A percentile compares a stretch with the other conserved stretches of the same genome.
These are phyloP conservation scores for Cladobotryum protrusum DNA, from an alignment of 2,329 filamentous ascomycete genomes.

Conservation along the genomic window DNA sequence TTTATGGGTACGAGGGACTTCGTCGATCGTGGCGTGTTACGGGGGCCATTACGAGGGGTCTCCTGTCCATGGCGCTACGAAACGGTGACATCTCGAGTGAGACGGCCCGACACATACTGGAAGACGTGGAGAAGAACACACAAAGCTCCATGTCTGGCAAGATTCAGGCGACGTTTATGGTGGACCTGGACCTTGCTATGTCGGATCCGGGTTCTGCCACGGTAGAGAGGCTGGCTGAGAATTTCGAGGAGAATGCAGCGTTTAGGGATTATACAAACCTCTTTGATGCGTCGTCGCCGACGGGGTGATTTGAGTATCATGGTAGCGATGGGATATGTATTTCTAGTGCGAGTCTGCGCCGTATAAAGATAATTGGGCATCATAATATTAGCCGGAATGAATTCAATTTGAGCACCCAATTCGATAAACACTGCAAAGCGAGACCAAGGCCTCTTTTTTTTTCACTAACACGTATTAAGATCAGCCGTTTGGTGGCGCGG, in stretches of 20 bases:
- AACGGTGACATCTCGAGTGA: slow-evolving; percentile 24
- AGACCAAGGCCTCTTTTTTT: too few relatives aligned
- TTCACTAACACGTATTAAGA: too few relatives aligned
- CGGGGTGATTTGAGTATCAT: too few relatives aligned
- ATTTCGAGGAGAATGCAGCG: slow-evolving; percentile 24
- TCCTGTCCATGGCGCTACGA: slow-evolving; percentile 31
- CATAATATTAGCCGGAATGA: too few relatives aligned
- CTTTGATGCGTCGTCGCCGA: neutral
- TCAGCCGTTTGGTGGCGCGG: too few relatives aligned
- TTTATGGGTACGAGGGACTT: slow-evolving; percentile 33
- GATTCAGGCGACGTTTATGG: slow-evolving; percentile 29
- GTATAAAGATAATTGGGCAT: too few relatives aligned
- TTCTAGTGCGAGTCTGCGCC: too few relatives aligned
- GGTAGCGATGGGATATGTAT: too few relatives aligned
- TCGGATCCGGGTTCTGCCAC: slow-evolving; percentile 25
- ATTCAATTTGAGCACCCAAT: too few relatives aligned
- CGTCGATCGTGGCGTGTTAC: slow-evolving; percentile 30
- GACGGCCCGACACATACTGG: slow-evolving; percentile 23
- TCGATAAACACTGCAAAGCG: too few relatives aligned
- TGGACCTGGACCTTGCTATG: slow-evolving; percentile 26
- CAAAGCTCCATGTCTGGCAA: slow-evolving; percentile 13
- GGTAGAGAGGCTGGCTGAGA: slow-evolving; percentile 24
- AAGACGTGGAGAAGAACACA: slow-evolving; percentile 18
- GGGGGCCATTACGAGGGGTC: slow-evolving; percentile 26
- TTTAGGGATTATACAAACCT: slow-evolving; percentile 22